phyloP scores from a whole-genome alignment of 1,284 basidiomycete genomes.

The Psilocybe mexicana region DNA sequence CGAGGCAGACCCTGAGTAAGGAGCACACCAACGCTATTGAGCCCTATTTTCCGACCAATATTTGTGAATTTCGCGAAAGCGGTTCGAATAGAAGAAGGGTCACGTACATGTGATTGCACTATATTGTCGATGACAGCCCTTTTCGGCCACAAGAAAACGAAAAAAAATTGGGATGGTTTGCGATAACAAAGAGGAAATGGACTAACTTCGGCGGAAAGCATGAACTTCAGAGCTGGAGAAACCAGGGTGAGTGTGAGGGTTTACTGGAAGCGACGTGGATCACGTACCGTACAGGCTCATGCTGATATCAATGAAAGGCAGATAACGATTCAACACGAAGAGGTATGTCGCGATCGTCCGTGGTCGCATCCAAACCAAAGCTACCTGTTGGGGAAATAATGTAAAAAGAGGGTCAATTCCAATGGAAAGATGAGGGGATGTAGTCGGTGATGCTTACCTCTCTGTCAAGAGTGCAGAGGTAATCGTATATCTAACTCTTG shows the following conservation, averaged over 20 bases:
- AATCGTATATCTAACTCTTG: conserved; percentile 29
- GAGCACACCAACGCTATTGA: neutral
- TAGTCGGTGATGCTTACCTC: conserved; percentile 26
- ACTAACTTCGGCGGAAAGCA: conserved; percentile 6
- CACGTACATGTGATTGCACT: conserved; percentile 8
- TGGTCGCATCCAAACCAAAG: conserved; percentile 9
- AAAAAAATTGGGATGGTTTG: neutral
- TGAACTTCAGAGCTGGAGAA: conserved; percentile 5
- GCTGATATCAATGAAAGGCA: conserved; percentile 10
- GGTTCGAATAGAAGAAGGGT: neutral
- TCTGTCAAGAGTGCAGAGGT: conserved; percentile 33
- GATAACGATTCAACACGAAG: conserved; percentile 8
- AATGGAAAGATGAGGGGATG: neutral
- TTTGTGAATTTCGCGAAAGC: neutral
- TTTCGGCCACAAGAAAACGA: neutral
- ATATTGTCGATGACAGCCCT: conserved; percentile 10
- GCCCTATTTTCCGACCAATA: neutral
- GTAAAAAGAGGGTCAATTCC: neutral
- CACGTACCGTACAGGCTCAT: conserved; percentile 9
- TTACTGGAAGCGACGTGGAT: neutral
- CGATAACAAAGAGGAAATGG: neutral
- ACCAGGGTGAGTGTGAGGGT: neutral
- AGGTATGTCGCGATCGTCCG: conserved; percentile 12
- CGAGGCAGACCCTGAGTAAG: neutral
- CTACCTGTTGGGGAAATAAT: neutral